Base-by-base conservation (phyloP, 495 filamentous ascomycete species). In the Talaromyces stipitatus region DNA sequence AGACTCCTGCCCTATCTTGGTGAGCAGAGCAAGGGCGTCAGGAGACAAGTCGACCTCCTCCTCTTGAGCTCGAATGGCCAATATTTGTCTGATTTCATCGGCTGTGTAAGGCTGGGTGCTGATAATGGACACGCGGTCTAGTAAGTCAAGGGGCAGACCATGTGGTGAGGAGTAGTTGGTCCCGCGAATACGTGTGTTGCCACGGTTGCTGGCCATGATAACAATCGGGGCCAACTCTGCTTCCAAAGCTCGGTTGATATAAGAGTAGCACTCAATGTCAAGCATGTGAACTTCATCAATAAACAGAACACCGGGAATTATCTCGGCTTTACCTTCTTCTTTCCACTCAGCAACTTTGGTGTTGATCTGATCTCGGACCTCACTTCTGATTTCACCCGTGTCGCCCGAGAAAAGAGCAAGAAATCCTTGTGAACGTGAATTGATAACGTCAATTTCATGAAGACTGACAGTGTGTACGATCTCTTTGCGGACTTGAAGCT, bases 211-310 rank as follows among this genome's bases (percentile, higher is more conserved):
- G n/a, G 94, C 94, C 91, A 99, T 97, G 72, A 99, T 97, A 69
- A 99, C 92, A 65, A 99, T 94, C 29, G 94, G 94, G 1, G 92
- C 90, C 16, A 99, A 80, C 60, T 96, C 91, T 22, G 87, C 87
- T 69, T 99, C 94, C 22, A 97, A 79, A 4, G 94, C 94, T 26
- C 95, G 88, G 78, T 99, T 99, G 78, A 99, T 86, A 78, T 91
- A 99, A 43, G 90, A 92, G 76, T 95, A 99, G 76, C 94, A 97
- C 66, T 99, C 94, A 60, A 97, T 96, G 69, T 99, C 94, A 18
- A 99, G 87, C 94, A 97, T 97, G 76, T 99, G 94, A 2, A 99
- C 92, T 73, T 99, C 94, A 64, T 99, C 94, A 63, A 99, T 95
- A 77, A 99, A 99, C 9, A 99, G 76, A 18, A 99, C 94, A 50